Conservation (phyloP, 2,329 filamentous ascomycete genomes). For the Pseudocercospora ulei region DNA sequence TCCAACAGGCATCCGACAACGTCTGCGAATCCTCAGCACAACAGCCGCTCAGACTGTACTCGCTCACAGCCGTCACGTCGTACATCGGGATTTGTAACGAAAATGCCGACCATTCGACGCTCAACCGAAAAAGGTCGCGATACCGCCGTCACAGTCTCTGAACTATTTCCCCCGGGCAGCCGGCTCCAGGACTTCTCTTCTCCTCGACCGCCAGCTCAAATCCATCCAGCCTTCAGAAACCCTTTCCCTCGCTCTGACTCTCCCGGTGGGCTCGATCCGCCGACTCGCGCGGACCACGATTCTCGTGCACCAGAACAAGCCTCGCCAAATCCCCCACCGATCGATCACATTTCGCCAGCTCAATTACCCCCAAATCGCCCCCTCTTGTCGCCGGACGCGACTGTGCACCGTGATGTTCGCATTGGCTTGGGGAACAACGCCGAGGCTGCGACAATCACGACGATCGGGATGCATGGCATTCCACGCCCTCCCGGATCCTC, state of each 20-base stretch:
- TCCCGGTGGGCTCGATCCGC: conserved; percentile 2
- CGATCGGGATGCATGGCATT: too few relatives aligned
- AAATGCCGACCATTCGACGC: neutral
- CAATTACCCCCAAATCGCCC: too few relatives aligned
- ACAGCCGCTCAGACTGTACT: neutral
- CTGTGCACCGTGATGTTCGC: too few relatives aligned
- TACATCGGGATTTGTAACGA: conserved; percentile 2
- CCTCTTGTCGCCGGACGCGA: too few relatives aligned
- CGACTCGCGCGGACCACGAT: conserved; percentile 8
- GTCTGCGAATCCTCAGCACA: conserved; percentile 2
- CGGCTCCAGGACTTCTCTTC: too few relatives aligned
- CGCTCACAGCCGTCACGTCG: neutral
- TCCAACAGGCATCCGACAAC: conserved; percentile 4
- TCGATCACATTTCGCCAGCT: too few relatives aligned
- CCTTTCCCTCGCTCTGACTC: conserved; percentile 2
- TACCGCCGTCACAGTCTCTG: neutral
- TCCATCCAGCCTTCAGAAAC: conserved; percentile 5
- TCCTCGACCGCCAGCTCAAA: neutral
- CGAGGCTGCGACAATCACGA: too few relatives aligned
- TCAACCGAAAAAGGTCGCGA: conserved; percentile 1
- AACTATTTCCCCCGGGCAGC: too few relatives aligned
- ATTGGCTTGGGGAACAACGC: too few relatives aligned
- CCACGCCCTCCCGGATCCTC: neutral
- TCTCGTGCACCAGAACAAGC: too few relatives aligned
- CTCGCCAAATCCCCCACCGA: too few relatives aligned